phyloP scores from a whole-genome alignment of 164 flowering plant species.

The Chimonanthus salicifolius region DNA sequence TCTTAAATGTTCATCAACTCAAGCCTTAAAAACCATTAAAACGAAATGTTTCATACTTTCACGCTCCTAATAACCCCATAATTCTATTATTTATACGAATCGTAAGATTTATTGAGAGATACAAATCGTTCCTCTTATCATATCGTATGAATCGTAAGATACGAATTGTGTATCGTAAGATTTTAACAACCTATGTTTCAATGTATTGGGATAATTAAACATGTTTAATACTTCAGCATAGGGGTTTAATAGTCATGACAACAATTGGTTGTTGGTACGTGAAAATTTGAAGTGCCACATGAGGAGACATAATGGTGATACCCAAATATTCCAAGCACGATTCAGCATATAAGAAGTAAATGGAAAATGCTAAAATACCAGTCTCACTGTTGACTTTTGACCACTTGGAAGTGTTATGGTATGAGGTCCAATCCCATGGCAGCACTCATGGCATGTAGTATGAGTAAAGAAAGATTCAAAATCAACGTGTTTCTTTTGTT shows the following conservation, averaged over 20 bases:
- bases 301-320: neutral
- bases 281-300: neutral
- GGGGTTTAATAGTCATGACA: neutral
- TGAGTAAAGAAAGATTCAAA: conserved; percentile 95
- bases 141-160: no score
- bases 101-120: no score
- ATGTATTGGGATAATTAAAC: neutral
- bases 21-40: no score
- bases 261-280: neutral
- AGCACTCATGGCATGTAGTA: conserved; percentile 92
- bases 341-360: neutral
- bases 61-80: no score
- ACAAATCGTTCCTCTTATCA: no score
- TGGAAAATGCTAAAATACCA: conserved; percentile 37
- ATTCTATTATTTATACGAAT: no score
- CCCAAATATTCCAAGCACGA: neutral
- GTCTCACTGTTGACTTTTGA: conserved; percentile 78
- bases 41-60: no score
- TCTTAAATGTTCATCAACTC: no score
- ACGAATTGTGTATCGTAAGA: no score
- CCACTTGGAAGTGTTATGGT: conserved; percentile 79
- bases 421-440: conserved; percentile 98
- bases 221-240: neutral
- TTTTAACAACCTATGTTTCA: no score
- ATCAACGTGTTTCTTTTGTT: conserved; percentile 63